These are phyloP conservation scores for Diplocarpon mali DNA, from an alignment of 2,329 filamentous ascomycete genomes.

Conservation along the genomic window DNA sequence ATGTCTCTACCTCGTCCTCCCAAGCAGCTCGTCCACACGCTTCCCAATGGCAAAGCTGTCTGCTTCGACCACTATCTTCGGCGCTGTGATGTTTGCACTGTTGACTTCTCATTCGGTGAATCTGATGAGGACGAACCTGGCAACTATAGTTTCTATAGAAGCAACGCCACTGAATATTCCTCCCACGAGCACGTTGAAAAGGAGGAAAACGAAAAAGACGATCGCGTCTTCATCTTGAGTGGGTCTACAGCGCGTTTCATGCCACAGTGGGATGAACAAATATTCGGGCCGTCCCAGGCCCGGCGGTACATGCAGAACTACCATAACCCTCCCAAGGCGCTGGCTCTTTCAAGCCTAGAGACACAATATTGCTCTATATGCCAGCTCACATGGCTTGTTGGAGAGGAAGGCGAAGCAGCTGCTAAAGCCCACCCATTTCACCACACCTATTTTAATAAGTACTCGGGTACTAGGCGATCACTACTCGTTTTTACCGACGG, in stretches of 20 bases:
- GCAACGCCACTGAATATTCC: too few relatives aligned
- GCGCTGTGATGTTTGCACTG: background rate
- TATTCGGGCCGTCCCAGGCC: background rate
- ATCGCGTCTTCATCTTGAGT: background rate
- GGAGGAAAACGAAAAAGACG: background rate
- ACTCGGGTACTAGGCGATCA: constrained; percentile 3
- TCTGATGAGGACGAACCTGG: background rate
- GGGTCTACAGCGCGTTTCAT: background rate
- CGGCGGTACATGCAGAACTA: background rate
- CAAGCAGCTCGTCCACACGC: background rate
- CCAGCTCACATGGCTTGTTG: constrained; percentile 9
- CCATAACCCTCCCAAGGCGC: constrained; percentile 1
- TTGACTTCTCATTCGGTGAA: background rate
- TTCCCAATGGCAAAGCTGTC: background rate
- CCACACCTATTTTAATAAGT: constrained; percentile 3
- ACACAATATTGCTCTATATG: constrained; percentile 5
- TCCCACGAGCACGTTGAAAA: background rate
- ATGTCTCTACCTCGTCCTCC: background rate
- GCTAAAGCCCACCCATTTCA: constrained; percentile 6
- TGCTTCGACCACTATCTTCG: constrained; percentile 1
- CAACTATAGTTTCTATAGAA: background rate
- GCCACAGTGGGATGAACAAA: constrained; percentile 1
- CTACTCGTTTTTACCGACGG: constrained; percentile 9
- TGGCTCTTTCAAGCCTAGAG: constrained; percentile 1
- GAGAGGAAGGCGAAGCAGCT: constrained; percentile 4